Evolutionary conservation across 352 stramenopile genomes (phyloP).

Genomic region (Phytophthora quininea): DNA sequence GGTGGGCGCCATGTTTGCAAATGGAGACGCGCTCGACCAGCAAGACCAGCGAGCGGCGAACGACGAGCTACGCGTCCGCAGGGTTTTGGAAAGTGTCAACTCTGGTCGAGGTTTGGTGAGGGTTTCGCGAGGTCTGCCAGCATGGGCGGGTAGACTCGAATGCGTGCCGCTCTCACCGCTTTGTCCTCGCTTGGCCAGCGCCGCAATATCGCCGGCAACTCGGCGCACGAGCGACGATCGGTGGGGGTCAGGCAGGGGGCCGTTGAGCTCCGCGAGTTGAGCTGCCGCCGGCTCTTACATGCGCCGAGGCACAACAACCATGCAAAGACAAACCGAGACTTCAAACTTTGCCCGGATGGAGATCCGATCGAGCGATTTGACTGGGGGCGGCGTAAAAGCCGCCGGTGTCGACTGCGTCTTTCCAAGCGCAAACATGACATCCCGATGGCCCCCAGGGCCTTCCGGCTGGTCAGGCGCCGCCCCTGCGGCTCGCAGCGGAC

Average conservation of each 20-base stretch:
- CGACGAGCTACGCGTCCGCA: constrained; percentile 10
- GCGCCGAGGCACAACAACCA: neutral
- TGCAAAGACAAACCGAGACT: constrained; percentile 24
- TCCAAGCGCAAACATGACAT: neutral
- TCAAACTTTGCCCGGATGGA: constrained; percentile 21
- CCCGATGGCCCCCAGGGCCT: neutral
- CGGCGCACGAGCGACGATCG: constrained; percentile 21
- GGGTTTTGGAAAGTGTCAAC: constrained; percentile 21
- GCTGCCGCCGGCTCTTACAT: constrained; percentile 3
- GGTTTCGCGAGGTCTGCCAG: constrained; percentile 9
- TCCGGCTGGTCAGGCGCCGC: neutral
- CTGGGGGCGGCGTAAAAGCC: neutral
- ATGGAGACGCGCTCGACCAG: constrained; percentile 4
- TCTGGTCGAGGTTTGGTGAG: constrained; percentile 23
- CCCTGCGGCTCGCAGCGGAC: neutral
- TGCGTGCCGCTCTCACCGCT: neutral
- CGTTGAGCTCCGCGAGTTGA: constrained; percentile 1
- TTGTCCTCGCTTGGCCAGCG: constrained; percentile 6
- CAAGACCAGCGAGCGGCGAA: constrained; percentile 8
- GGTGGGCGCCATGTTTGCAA: constrained; percentile 21
- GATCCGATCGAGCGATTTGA: constrained; percentile 20
- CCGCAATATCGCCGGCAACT: constrained; percentile 5
- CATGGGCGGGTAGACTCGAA: constrained; percentile 12
- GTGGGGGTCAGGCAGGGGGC: constrained; percentile 20
- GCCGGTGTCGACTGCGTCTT: constrained; percentile 3